A percentile compares a stretch with the other conserved stretches of the same genome.
These are phyloP conservation scores for Quercus variabilis DNA, from an alignment of 306 rosid genomes.

Conservation along the genomic window DNA sequence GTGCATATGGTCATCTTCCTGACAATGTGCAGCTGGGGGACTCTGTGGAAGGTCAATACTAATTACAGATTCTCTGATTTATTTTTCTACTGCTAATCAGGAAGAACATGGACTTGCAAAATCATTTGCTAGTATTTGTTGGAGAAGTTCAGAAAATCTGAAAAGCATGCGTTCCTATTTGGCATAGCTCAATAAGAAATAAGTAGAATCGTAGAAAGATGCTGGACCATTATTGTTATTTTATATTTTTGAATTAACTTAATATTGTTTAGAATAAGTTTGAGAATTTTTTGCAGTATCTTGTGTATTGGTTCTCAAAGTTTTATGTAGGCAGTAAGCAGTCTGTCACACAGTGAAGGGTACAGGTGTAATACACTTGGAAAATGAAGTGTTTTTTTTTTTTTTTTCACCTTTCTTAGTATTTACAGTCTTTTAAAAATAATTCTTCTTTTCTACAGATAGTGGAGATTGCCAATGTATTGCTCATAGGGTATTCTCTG, in stretches of 20 bases:
- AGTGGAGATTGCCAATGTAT: constrained; percentile 74
- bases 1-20: background rate
- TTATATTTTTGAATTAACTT: no score
- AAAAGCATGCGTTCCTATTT: background rate
- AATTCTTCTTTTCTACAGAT: constrained; percentile 38
- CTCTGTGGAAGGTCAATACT: background rate
- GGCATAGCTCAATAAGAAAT: background rate
- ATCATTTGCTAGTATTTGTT: background rate
- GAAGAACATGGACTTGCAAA: background rate
- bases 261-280: no score
- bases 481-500: constrained; percentile 81
- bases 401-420: background rate
- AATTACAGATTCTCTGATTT: background rate
- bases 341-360: background rate
- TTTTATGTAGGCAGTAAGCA: background rate
- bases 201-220: background rate
- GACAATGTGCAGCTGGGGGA: constrained; percentile 1
- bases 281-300: background rate
- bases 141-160: background rate
- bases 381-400: background rate
- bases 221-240: background rate
- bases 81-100: background rate
- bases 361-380: background rate
- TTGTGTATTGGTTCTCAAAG: background rate
- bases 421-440: constrained; percentile 17